Base-by-base conservation (phyloP, 2,329 filamentous ascomycete genomes). In the Alternaria infectoria region DNA sequence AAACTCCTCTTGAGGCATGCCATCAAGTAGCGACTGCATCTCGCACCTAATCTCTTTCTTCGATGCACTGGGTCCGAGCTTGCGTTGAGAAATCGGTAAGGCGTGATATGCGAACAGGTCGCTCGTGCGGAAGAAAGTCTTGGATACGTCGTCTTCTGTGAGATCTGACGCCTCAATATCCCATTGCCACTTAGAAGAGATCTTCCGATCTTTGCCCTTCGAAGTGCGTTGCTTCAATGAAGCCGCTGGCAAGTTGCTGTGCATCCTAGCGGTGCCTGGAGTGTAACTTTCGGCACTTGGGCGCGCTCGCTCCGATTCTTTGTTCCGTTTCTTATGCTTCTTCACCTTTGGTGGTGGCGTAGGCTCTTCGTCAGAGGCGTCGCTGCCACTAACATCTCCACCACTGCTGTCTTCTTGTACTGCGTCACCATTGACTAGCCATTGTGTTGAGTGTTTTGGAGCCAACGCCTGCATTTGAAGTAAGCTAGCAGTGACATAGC, bases 101-200 rank as follows among this genome's bases (percentile, higher is more conserved):
- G 70, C 70, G 43, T 77, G 75, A 44, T 62, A 77, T 0, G 73
- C 70, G 23, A 74, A 76, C 0, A 76, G 59, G 59, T 76, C 72
- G 25, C 54, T 62, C 3, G 56, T 64, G 36, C 56, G 58, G 9
- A 62, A 30, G 50, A 76, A 75, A 6, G 10, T 8, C 1, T 11
- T 4, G 5, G 26, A 9, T 4, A 28, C 10, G 10, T 5, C 26
- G 4, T 11, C 10, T 4, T 28, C 26, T 5, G 26, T 4, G 10
- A 28, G 57, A 21, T 47, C 12, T 6, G 25, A 13, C 0, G 57
- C 43, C 5, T 72, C 47, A 5, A 77, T 23, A 26, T 76, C 13
- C 73, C 75, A 77, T 6, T 63, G 49, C 69, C 70, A 73, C 1
- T 54, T 50, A 3, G 54, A 61, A 4, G 72, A 73, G 0, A 72